These are phyloP conservation scores for Meyerozyma smithsonii DNA, from an alignment of 1,139 yeast species.

Conservation along the genomic window DNA sequence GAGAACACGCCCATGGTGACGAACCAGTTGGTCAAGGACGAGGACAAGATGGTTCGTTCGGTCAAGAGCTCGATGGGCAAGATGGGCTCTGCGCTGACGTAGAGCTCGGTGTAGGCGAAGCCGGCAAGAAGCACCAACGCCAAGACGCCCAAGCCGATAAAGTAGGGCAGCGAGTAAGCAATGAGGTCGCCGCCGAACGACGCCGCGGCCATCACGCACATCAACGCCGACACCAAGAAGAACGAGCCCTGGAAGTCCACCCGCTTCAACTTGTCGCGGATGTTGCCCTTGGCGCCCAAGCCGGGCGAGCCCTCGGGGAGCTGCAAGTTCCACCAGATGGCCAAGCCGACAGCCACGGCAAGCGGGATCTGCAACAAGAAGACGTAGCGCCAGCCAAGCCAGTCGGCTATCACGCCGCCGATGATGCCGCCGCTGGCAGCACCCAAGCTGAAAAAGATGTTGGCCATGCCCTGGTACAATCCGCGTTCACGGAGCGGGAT, in stretches of 20 bases:
- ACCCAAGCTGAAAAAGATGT: conserved; percentile 63
- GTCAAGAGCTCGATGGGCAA: conserved; percentile 54
- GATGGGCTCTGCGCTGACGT: conserved; percentile 61
- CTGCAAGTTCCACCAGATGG: conserved; percentile 33
- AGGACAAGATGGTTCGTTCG: conserved; percentile 56
- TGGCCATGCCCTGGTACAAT: conserved; percentile 52
- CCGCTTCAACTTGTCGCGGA: conserved; percentile 45
- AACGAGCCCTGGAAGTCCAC: conserved; percentile 74
- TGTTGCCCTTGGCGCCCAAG: conserved; percentile 30
- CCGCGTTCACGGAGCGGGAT: conserved; percentile 52
- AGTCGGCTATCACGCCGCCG: conserved; percentile 67
- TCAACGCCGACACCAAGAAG: conserved; percentile 52
- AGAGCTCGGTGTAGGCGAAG: conserved; percentile 50
- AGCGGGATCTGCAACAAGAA: conserved; percentile 58
- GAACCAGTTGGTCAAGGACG: conserved; percentile 67
- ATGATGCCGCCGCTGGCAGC: conserved; percentile 64
- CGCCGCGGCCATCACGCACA: conserved; percentile 55
- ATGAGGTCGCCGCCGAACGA: conserved; percentile 63
- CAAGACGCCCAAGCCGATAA: conserved; percentile 22
- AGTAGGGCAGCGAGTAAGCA: conserved; percentile 30
- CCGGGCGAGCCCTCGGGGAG: conserved; percentile 50
- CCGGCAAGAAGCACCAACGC: conserved; percentile 20
- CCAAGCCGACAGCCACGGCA: conserved; percentile 45
- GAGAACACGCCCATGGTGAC: conserved; percentile 53
- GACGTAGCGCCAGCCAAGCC: conserved; percentile 76